Base-by-base conservation (phyloP, 176 grass and related monocot species). In the Ensete ventricosum region DNA sequence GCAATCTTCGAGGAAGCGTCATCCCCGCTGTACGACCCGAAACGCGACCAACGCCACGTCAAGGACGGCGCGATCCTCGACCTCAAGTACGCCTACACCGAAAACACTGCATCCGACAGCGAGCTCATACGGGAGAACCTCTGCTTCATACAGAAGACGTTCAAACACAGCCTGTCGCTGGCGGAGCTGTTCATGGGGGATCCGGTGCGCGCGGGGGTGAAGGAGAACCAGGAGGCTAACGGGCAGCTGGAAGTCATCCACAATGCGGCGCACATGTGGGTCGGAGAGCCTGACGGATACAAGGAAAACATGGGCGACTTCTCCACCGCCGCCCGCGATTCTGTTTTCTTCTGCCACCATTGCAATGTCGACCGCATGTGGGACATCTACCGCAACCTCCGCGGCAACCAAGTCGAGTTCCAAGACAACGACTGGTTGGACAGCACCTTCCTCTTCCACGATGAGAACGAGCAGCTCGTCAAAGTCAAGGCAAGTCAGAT, bases 281-380 rank as follows among this genome's bases (percentile, higher is more conserved):
- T 69, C 23, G 76, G 76, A 1, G 9, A 14, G 51, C 21, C 50
- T 12, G 1, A 1, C 1, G 1, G 1, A 20, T 53, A 25, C 4
- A 8, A 64, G 9, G 19, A 17, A 1, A 17, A 78, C 76, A 78
- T 78, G 76, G 76, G 76, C 14, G 24, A 68, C 64, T 69, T 78
- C 76, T 34, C 64, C 14, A 69, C 76, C 8, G 76, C 76, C 24
- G 76, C 52, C 13, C 9, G 9, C 1, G 76, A 78, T 52, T 43
- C 49, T 24, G 13, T 69, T 25, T 78, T 78, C 64, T 78, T 48
- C 76, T 11, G 51, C 14, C 64, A 54, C 76, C 76, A 78, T 19
- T 2, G 9, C 76, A 78, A 78, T 64, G 76, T 78, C 49, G 76
- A 78, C 76, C 63, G 76, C 50, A 12, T 78, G 13, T 78, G 76